phyloP scores from a whole-genome alignment of 805 yeast species.

The Metschnikowia arizonensis region DNA sequence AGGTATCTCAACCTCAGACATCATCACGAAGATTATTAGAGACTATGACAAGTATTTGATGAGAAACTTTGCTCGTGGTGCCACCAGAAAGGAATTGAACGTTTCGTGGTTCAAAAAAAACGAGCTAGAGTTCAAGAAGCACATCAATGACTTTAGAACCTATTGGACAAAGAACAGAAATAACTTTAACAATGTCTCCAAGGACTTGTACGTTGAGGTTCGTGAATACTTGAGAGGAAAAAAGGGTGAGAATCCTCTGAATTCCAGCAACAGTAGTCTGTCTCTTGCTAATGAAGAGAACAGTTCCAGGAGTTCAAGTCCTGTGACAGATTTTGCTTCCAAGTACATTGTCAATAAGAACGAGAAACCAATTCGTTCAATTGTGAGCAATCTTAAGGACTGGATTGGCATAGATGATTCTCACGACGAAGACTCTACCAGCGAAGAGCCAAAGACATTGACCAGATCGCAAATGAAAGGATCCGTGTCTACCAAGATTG shows the following conservation, averaged over 20 bases:
- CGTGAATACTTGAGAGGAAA: conserved; percentile 63
- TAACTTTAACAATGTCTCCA: conserved; percentile 65
- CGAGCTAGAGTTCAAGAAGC: conserved; percentile 90
- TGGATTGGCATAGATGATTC: conserved; percentile 37
- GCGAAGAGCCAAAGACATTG: conserved; percentile 18
- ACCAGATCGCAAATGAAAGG: conserved; percentile 2
- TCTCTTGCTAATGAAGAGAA: conserved; percentile 28
- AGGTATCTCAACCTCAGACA: conserved; percentile 93
- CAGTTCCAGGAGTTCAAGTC: conserved; percentile 38
- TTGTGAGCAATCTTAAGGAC: conserved; percentile 39
- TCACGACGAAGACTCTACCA: conserved; percentile 28
- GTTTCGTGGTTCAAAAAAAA: conserved; percentile 97
- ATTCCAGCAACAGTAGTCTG: conserved; percentile 16
- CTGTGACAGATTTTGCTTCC: conserved; percentile 65
- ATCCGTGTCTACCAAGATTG: not conserved
- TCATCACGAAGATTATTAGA: conserved; percentile 88
- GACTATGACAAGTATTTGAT: conserved; percentile 95
- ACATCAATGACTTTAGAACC: conserved; percentile 79
- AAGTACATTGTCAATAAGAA: conserved; percentile 57
- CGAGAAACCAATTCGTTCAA: conserved; percentile 25
- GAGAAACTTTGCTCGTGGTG: conserved; percentile 97
- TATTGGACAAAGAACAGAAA: conserved; percentile 76
- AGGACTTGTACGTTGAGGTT: conserved; percentile 81
- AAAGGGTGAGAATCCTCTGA: conserved; percentile 25
- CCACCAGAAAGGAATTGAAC: conserved; percentile 91